These are phyloP conservation scores for Fusarium guadeloupense DNA, from an alignment of 2,329 filamentous ascomycete genomes.

Conservation along the genomic window DNA sequence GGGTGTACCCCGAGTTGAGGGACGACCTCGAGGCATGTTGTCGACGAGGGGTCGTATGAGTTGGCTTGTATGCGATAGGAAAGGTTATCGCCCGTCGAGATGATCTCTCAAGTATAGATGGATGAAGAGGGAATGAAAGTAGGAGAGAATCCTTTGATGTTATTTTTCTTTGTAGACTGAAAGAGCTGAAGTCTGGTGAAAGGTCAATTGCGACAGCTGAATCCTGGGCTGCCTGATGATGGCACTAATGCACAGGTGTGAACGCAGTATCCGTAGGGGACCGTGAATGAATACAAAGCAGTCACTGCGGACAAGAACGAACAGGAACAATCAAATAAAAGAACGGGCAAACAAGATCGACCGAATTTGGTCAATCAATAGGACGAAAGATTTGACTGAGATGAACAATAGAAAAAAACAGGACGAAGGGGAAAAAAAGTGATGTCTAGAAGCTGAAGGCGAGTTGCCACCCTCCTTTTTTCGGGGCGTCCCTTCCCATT, in stretches of 20 bases:
- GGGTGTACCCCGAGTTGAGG: conserved; percentile 32
- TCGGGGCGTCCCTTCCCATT: conserved; percentile 20
- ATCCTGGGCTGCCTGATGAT: conserved; percentile 15
- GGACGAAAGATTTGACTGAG: neutral
- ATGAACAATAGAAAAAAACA: conserved; percentile 19
- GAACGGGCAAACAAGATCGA: neutral
- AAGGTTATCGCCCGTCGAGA: neutral
- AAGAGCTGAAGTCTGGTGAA: conserved; percentile 1
- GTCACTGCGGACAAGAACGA: conserved; percentile 15
- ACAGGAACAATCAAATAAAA: conserved; percentile 3
- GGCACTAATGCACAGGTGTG: conserved; percentile 29
- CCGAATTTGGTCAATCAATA: neutral
- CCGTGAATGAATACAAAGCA: conserved; percentile 14
- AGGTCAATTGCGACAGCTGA: conserved; percentile 7
- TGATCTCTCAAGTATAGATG: neutral
- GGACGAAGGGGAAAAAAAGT: conserved; percentile 13
- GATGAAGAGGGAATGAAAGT: neutral
- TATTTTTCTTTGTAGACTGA: neutral
- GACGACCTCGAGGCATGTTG: conserved; percentile 47
- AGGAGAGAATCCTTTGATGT: neutral
- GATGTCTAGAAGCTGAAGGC: conserved; percentile 9
- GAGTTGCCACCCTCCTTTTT: conserved; percentile 44
- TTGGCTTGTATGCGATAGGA: neutral
- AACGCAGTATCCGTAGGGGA: conserved; percentile 17
- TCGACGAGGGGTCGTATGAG: neutral